These are phyloP conservation scores for Myxozyma nipponensis DNA, from an alignment of 805 yeast species.

Conservation along the genomic window DNA sequence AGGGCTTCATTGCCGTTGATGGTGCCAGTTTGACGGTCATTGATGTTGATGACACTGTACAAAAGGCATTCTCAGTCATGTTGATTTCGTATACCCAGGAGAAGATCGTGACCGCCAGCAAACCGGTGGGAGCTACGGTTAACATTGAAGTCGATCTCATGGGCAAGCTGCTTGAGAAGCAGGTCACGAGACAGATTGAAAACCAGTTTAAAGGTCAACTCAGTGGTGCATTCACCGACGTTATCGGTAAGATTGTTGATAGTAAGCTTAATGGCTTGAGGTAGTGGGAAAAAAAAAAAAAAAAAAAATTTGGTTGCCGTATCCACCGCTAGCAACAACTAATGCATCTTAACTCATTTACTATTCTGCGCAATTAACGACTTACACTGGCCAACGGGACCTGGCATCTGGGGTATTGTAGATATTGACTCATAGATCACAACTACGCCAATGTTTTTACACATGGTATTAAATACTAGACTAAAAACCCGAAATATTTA, in stretches of 20 bases:
- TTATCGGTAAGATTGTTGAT: constrained; percentile 50
- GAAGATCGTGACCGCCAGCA: constrained; percentile 65
- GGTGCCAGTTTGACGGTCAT: constrained; percentile 92
- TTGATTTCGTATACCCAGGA: constrained; percentile 88
- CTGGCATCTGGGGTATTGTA: too few species aligned
- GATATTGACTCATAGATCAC: too few species aligned
- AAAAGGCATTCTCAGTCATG: constrained; percentile 66
- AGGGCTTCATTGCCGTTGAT: constrained; percentile 89
- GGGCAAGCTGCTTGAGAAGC: constrained; percentile 88
- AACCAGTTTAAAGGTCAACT: constrained; percentile 50
- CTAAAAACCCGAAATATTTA: too few species aligned
- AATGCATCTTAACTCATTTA: too few species aligned
- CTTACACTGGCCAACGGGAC: too few species aligned
- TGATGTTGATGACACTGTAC: constrained; percentile 55
- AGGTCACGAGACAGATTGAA: constrained; percentile 50
- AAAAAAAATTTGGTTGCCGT: too few species aligned
- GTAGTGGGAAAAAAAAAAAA: too few species aligned
- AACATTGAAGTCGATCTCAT: constrained; percentile 94
- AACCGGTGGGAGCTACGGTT: constrained; percentile 58
- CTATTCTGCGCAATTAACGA: too few species aligned
- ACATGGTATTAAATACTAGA: too few species aligned
- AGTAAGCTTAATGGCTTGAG: constrained; percentile 37
- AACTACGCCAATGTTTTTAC: too few species aligned
- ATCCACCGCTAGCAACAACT: too few species aligned
- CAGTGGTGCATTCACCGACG: constrained; percentile 47